Evolutionary conservation across 2,329 filamentous ascomycete genomes (phyloP), one percentile per base, ranked within the genome.

Genomic region (Calonectria naviculata): DNA sequence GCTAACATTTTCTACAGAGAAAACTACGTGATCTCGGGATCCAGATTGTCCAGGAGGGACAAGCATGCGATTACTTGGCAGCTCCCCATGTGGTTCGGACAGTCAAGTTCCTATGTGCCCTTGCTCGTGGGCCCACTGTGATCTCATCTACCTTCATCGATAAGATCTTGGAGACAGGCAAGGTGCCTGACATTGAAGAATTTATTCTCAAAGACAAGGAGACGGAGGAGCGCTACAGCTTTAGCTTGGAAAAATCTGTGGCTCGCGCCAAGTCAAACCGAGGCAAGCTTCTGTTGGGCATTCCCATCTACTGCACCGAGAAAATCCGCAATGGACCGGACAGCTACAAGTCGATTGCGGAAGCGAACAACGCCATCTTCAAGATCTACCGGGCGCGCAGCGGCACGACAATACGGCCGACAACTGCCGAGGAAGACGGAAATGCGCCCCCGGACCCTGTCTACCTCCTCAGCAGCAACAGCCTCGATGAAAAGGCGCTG

Each of bases 71-170:
- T 77, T 94, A 97, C 80, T 89, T 99, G 13, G 95, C 95, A 38
- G 96, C 96, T 4, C 97, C 96, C 1, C 90, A 91, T 47, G 91
- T 98, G 72, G 90, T 98, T 38, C 93, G 97, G 42, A 99, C 97
- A 0, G 92, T 94, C 81, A 99, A 99, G 80, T 99, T 99, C 80
- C 92, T 98, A 61, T 93, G 93, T 72, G 95, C 95, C 15, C 85
- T 99, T 31, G 95, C 97, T 21, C 92, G 91, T 70, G 95, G 94
- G 0, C 94, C 95, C 0, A 88, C 90, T 1, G 90, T 98, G 49
- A 89, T 98, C 65, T 92, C 91, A 54, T 93, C 93, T 0, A 88
- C 90, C 10, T 99, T 95, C 81, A 90, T 99, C 68, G 93, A 96
- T 67, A 87, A 90, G 28, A 94, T 93, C 56, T 87, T 98, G 13